phyloP scores from a whole-genome alignment of 202 grass and related monocot species.

The Zoysia matrella region DNA sequence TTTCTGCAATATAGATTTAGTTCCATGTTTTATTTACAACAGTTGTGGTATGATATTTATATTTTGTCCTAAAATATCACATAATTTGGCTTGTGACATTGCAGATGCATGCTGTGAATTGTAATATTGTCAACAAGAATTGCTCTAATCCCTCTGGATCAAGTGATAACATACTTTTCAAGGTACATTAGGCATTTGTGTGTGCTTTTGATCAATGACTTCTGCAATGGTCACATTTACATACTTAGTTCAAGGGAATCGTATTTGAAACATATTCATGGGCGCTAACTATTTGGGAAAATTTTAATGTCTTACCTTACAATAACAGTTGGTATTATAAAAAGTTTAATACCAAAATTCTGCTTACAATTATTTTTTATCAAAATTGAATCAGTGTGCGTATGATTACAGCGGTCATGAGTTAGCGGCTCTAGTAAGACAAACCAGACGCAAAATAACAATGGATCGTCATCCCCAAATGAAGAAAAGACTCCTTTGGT shows the following conservation, averaged over 20 bases:
- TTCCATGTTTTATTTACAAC: too few relatives aligned
- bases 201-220: not conserved
- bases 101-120: too few relatives aligned
- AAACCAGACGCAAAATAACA: not conserved
- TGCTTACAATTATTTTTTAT: not conserved
- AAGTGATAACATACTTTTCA: not conserved
- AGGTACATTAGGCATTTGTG: not conserved
- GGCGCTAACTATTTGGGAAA: too few relatives aligned
- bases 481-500: not conserved
- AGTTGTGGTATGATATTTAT: too few relatives aligned
- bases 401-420: not conserved
- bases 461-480: not conserved
- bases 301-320: not conserved
- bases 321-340: not conserved
- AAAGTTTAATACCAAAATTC: not conserved
- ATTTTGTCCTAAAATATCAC: too few relatives aligned
- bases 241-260: too few relatives aligned
- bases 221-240: not conserved
- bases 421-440: not conserved
- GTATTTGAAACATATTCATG: too few relatives aligned
- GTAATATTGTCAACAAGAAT: too few relatives aligned
- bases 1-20: too few relatives aligned
- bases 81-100: too few relatives aligned
- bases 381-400: not conserved
- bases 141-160: too few relatives aligned